A percentile compares a stretch with the other conserved stretches of the same genome.
Evolutionary conservation across 2,329 filamentous ascomycete species (phyloP).

Genomic region (Cryphonectria parasitica): DNA sequence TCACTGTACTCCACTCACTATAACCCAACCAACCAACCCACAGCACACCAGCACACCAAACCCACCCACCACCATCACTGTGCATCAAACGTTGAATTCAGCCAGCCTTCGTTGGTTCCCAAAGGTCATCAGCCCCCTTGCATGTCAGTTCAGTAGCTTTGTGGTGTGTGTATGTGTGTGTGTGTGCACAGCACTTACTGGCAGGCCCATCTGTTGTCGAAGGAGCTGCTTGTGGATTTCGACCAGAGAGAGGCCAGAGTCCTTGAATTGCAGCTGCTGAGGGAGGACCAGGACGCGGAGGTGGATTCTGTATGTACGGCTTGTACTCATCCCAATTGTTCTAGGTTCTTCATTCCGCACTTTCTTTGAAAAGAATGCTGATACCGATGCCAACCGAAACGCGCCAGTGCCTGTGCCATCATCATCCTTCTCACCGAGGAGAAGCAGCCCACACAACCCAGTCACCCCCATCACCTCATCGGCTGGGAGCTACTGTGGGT

Average conservation of each 20-base stretch:
- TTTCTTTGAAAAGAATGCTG: background rate
- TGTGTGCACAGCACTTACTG: background rate
- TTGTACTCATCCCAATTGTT: background rate
- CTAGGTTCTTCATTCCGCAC: background rate
- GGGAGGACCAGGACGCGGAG: background rate
- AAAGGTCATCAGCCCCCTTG: background rate
- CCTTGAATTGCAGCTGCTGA: background rate
- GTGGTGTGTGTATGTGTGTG: background rate
- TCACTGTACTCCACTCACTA: background rate
- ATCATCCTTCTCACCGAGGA: background rate
- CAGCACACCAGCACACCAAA: background rate
- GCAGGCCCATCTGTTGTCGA: background rate
- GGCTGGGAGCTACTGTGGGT: background rate
- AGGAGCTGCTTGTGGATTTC: background rate
- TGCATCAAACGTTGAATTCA: background rate
- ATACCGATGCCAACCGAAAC: conserved; percentile 10
- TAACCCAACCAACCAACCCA: background rate
- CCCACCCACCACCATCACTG: background rate
- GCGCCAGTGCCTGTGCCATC: background rate
- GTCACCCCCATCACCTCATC: conserved; percentile 8
- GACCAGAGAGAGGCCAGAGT: background rate
- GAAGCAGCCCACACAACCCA: background rate
- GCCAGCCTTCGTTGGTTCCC: background rate
- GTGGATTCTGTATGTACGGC: background rate
- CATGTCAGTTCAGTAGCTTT: background rate